Conservation (phyloP, 139 green algal genomes). For the Asterochloris sp. region DNA sequence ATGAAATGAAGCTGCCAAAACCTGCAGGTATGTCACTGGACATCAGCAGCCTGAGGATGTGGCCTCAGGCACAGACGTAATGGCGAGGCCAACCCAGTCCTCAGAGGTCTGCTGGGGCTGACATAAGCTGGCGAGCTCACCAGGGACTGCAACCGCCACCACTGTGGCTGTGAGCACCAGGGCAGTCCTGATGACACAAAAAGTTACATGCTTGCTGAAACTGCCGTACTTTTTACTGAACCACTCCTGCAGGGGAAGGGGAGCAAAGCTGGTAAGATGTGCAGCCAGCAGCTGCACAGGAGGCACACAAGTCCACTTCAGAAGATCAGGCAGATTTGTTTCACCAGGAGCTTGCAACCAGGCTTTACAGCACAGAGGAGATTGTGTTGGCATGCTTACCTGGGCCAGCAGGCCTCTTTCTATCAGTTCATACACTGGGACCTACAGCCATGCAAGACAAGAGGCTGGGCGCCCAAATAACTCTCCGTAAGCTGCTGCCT, state of each 20-base stretch:
- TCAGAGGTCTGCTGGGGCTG: too few relatives aligned
- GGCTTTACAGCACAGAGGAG: neutral
- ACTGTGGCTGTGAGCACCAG: constrained; percentile 6
- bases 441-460: too few relatives aligned
- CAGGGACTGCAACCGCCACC: constrained; percentile 2
- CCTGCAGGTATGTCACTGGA: neutral
- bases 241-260: neutral
- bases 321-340: neutral
- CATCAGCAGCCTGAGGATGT: too few relatives aligned
- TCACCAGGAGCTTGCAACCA: neutral
- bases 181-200: neutral
- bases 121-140: too few relatives aligned
- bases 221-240: constrained; percentile 7
- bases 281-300: neutral
- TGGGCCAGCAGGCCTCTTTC: constrained; percentile 18
- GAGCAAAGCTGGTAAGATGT: neutral
- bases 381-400: neutral
- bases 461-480: too few relatives aligned
- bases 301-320: neutral
- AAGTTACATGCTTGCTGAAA: neutral
- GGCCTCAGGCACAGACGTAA: too few relatives aligned
- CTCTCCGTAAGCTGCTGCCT: too few relatives aligned
- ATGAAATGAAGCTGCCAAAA: constrained; percentile 35
- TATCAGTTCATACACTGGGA: constrained; percentile 37
- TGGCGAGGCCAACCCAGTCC: too few relatives aligned